These are phyloP conservation scores for Prunus padus DNA, from an alignment of 306 rosid species.

Conservation along the genomic window DNA sequence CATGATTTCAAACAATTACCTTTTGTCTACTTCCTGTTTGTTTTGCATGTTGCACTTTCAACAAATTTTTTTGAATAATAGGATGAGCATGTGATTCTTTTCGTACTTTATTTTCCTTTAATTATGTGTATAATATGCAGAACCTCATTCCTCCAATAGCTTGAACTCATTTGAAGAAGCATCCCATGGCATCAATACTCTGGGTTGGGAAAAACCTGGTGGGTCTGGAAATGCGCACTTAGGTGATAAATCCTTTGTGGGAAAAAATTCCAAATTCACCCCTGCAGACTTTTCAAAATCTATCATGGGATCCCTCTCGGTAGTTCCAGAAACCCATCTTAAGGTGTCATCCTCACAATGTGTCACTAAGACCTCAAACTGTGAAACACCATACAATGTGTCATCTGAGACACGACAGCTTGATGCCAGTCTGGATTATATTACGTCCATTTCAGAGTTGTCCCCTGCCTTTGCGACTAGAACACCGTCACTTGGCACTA, in stretches of 20 bases:
- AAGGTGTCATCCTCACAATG: constrained; percentile 30
- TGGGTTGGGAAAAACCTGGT: constrained; percentile 34
- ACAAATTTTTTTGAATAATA: background rate
- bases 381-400: constrained; percentile 24
- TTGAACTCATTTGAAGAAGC: constrained; percentile 32
- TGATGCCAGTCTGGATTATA: constrained; percentile 28
- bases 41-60: background rate
- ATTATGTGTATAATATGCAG: constrained; percentile 31
- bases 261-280: constrained; percentile 31
- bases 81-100: constrained; percentile 1
- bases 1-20: background rate
- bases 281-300: constrained; percentile 41
- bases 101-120: background rate
- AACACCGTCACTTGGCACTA: constrained; percentile 34
- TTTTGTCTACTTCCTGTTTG: background rate
- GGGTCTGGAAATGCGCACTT: constrained; percentile 26
- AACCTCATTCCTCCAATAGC: constrained; percentile 37
- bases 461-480: constrained; percentile 24
- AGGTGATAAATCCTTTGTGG: constrained; percentile 36
- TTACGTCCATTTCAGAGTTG: constrained; percentile 24
- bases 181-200: constrained; percentile 26
- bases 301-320: constrained; percentile 31
- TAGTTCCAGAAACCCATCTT: constrained; percentile 38
- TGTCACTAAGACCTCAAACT: constrained; percentile 32
- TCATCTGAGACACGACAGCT: constrained; percentile 37